phyloP scores from a whole-genome alignment of 2,329 filamentous ascomycete species.

The Stemphylium beticola region DNA sequence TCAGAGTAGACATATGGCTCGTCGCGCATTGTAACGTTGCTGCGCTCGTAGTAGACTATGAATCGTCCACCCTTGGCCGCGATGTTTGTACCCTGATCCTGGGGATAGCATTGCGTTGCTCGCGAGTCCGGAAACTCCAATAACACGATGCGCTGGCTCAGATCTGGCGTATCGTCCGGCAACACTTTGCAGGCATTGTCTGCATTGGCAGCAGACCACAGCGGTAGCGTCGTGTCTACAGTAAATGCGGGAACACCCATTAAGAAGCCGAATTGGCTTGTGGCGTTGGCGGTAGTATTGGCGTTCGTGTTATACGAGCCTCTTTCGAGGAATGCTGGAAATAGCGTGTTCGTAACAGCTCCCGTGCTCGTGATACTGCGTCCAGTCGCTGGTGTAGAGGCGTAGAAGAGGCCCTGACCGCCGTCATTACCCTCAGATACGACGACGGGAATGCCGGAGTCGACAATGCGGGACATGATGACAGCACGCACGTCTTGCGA shows the following conservation, averaged over 20 bases:
- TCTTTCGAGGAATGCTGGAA: slow-evolving; percentile 13
- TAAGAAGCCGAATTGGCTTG: slow-evolving; percentile 39
- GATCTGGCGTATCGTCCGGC: slow-evolving; percentile 62
- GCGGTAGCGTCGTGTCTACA: slow-evolving; percentile 19
- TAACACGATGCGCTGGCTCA: slow-evolving; percentile 62
- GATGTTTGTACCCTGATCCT: slow-evolving; percentile 24
- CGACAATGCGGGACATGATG: slow-evolving; percentile 52
- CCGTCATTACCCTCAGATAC: slow-evolving; percentile 62
- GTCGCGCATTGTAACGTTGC: slow-evolving; percentile 20
- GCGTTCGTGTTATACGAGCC: slow-evolving; percentile 39
- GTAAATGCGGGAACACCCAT: slow-evolving; percentile 40
- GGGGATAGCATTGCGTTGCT: slow-evolving; percentile 22
- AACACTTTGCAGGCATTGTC: slow-evolving; percentile 61
- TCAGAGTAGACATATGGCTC: slow-evolving; percentile 20
- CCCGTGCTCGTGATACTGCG: slow-evolving; percentile 54
- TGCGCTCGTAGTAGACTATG: slow-evolving; percentile 23
- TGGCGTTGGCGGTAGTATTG: slow-evolving; percentile 36
- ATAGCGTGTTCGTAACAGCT: slow-evolving; percentile 51
- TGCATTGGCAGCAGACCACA: slow-evolving; percentile 51
- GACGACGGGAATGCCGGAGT: slow-evolving; percentile 57
- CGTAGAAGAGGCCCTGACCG: slow-evolving; percentile 56
- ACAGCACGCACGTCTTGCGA: slow-evolving; percentile 48
- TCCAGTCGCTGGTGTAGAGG: slow-evolving; percentile 51
- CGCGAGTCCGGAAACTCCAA: slow-evolving; percentile 17
- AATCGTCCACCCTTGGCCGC: slow-evolving; percentile 64